A percentile compares a stretch with the other conserved stretches of the same genome.
Conservation (phyloP, 2,329 filamentous ascomycete genomes). For the Zymoseptoria ardabiliae region DNA sequence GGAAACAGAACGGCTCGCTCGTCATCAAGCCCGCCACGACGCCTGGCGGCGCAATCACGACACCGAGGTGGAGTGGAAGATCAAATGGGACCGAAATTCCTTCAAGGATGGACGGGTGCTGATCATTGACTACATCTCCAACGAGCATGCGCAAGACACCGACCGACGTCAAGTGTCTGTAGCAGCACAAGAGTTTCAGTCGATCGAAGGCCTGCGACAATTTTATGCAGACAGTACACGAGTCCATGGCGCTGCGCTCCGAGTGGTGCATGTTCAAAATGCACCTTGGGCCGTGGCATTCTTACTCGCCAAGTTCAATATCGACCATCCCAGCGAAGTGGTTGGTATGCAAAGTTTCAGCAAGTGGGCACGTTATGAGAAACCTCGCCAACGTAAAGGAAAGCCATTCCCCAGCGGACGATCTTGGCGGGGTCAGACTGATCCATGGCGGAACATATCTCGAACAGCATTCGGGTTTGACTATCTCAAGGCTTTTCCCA, state of each 20-base stretch:
- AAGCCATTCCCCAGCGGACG: constrained; percentile 47
- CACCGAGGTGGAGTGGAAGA: constrained; percentile 14
- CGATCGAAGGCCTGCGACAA: constrained; percentile 37
- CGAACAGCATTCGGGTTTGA: constrained; percentile 46
- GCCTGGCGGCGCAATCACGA: constrained; percentile 5
- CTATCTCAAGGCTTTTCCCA: constrained; percentile 43
- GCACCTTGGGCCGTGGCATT: constrained; percentile 44
- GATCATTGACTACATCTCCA: constrained; percentile 44
- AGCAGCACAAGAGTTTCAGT: constrained; percentile 42
- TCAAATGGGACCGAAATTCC: constrained; percentile 15
- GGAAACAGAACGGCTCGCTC: constrained; percentile 4
- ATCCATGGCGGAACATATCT: constrained; percentile 46
- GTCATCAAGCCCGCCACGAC: constrained; percentile 6
- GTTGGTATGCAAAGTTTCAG: constrained; percentile 43
- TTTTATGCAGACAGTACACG: constrained; percentile 37
- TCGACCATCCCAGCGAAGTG: constrained; percentile 40
- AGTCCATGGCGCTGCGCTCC: constrained; percentile 30
- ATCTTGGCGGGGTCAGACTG: constrained; percentile 43
- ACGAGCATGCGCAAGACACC: constrained; percentile 18
- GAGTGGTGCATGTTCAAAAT: constrained; percentile 46
- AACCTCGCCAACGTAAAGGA: constrained; percentile 41
- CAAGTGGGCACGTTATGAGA: constrained; percentile 43
- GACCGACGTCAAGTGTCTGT: constrained; percentile 34
- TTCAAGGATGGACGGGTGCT: constrained; percentile 38
- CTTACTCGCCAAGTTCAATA: constrained; percentile 47